These are phyloP conservation scores for Cryptococcus jaspeensis DNA, from an alignment of 1,284 basidiomycete species.

Conservation along the genomic window DNA sequence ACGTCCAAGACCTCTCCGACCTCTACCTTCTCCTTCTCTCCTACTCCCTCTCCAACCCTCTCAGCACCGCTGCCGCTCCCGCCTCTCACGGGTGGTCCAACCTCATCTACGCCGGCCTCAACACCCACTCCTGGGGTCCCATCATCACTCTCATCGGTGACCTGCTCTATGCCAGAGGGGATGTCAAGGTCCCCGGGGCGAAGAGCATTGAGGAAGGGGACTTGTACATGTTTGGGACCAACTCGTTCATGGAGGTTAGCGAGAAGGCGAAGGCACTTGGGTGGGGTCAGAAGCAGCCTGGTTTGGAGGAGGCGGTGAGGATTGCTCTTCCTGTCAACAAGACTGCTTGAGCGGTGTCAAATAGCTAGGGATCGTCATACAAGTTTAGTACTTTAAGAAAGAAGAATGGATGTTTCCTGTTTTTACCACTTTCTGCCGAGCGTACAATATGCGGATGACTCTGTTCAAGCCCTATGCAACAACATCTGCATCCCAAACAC, in stretches of 20 bases:
- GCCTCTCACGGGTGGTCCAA: constrained; percentile 23
- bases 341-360: not conserved
- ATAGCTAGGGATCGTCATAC: too few relatives aligned
- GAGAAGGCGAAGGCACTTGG: constrained; percentile 20
- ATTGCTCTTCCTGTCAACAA: constrained; percentile 11
- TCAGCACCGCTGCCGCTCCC: constrained; percentile 4
- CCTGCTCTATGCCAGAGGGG: constrained; percentile 14
- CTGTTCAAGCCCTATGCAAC: too few relatives aligned
- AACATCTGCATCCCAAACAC: too few relatives aligned
- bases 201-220: constrained; percentile 18
- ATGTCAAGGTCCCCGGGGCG: constrained; percentile 12
- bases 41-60: constrained; percentile 8
- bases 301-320: constrained; percentile 11
- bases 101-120: constrained; percentile 20
- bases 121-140: constrained; percentile 20
- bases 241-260: constrained; percentile 22
- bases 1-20: constrained; percentile 18
- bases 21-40: constrained; percentile 13
- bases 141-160: constrained; percentile 19
- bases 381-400: too few relatives aligned
- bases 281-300: constrained; percentile 13
- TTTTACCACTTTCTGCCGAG: too few relatives aligned
- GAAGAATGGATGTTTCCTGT: too few relatives aligned
- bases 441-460: too few relatives aligned
- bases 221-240: constrained; percentile 24